These are phyloP conservation scores for Panicum virgatum DNA, from an alignment of 202 grass and related monocot genomes.

Conservation along the genomic window DNA sequence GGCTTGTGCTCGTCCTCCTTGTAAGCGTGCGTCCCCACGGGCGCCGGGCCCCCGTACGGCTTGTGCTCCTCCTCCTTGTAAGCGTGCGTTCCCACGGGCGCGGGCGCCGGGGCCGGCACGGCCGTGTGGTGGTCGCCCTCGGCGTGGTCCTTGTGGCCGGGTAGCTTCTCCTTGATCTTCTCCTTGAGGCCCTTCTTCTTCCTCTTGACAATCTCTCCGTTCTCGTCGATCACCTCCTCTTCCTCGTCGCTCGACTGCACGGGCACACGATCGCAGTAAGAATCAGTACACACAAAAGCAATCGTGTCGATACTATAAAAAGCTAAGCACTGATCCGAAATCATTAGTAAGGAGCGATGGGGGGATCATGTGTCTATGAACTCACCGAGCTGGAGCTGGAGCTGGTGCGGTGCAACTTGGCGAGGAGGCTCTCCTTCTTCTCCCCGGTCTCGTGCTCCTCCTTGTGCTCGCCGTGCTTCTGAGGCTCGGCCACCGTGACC, in stretches of 20 bases:
- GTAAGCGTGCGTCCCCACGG: background rate
- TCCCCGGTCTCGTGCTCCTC: constrained; percentile 52
- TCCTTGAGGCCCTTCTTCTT: constrained; percentile 96
- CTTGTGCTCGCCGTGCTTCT: constrained; percentile 52
- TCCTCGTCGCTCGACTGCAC: constrained; percentile 84
- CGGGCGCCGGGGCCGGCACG: background rate
- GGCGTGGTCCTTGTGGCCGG: constrained; percentile 49
- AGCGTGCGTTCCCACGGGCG: background rate
- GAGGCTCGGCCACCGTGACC: constrained; percentile 59
- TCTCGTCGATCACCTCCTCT: constrained; percentile 66
- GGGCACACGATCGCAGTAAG: background rate
- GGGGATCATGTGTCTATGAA: background rate
- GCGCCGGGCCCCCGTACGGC: background rate
- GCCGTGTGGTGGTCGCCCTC: constrained; percentile 39
- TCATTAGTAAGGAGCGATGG: background rate
- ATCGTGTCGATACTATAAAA: background rate
- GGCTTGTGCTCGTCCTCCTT: constrained; percentile 29
- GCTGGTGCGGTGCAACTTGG: constrained; percentile 75
- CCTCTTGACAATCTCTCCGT: constrained; percentile 73
- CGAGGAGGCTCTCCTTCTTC: constrained; percentile 81
- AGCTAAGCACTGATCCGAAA: background rate
- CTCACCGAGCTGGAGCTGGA: constrained; percentile 95
- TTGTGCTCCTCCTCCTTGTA: constrained; percentile 28
- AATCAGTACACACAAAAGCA: background rate
- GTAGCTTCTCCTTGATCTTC: constrained; percentile 86